Evolutionary conservation across 192 early-diverging fungal genomes (phyloP).

Genomic region (Chytriomyces hyalinus): DNA sequence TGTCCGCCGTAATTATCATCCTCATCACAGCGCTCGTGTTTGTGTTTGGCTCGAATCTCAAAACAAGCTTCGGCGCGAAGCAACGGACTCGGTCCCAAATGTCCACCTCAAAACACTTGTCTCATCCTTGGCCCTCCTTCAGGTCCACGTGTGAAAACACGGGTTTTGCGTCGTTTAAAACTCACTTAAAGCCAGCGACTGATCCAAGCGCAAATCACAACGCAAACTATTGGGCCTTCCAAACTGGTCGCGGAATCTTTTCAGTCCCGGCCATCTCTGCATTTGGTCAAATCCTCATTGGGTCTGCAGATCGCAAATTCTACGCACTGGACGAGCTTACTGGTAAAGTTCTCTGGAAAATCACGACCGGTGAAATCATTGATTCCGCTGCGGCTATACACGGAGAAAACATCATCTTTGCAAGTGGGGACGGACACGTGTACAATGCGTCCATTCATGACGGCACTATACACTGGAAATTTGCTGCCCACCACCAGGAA

Average conservation of each 20-base stretch:
- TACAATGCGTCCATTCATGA: conserved; percentile 22
- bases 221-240: conserved; percentile 25
- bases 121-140: conserved; percentile 22
- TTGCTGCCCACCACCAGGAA: conserved; percentile 25
- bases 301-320: conserved; percentile 22
- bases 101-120: background rate
- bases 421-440: conserved; percentile 29
- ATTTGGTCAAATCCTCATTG: conserved; percentile 14
- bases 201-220: background rate
- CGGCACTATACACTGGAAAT: conserved; percentile 20
- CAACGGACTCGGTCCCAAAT: background rate
- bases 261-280: conserved; percentile 22
- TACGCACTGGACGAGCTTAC: conserved; percentile 25
- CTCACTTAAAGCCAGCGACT: background rate
- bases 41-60: background rate
- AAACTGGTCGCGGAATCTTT: conserved; percentile 33
- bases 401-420: conserved; percentile 12
- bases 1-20: too few relatives aligned
- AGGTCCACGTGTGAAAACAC: conserved; percentile 31
- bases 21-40: too few relatives aligned
- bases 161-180: conserved; percentile 13
- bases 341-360: conserved; percentile 13
- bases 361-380: conserved; percentile 23
- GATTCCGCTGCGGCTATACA: conserved; percentile 17
- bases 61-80: background rate